Base-by-base conservation (phyloP, 345 rosid genomes). In the Gossypium anomalum region DNA sequence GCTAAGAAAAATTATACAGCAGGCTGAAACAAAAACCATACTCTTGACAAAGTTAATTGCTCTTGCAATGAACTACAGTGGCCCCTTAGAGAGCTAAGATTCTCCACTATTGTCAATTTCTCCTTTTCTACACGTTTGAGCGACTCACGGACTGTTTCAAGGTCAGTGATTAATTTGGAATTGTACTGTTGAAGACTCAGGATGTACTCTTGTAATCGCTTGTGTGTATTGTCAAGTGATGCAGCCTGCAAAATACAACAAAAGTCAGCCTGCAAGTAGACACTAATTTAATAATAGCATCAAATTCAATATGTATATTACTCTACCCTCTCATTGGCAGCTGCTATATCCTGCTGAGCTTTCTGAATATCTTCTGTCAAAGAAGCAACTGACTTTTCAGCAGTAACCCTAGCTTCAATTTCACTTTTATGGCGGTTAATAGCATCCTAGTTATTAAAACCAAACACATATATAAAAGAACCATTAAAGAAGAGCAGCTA, bases 51-150 rank as follows among this genome's bases (percentile, higher is more conserved):
- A 43, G 83, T 80, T 61, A 95, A 79, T 63, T 95, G 98, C 60
- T 93, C 94, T 79, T 95, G 98, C 78, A 95, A 63, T 48, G 94
- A 87, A 73, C 76, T 91, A 69, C 84, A 86, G 84, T 91, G 99
- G 76, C 94, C 94, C 79, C 98, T 87, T 77, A 93, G 74, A 51
- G 89, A 78, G 78, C 93, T 87, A 34, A 91, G 98, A 67, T 88
- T 95, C 87, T 91, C 94, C 60, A 95, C 80, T 69, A 91, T 86
- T 41, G 91, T 87, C 49, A 83, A 57, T 79, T 95, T 95, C 81
- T 95, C 98, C 53, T 86, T 90, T 75, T 93, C 97, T 51, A 90
- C 86, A 47, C 89, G 89, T 73, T 79, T 86, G 43, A 86, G 84
- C 41, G 88, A 84, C 58, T 91, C 92, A 14, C 90, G 85, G 34